Base-by-base conservation (phyloP, 2,329 filamentous ascomycete species). In the Aspergillus versicolor region DNA sequence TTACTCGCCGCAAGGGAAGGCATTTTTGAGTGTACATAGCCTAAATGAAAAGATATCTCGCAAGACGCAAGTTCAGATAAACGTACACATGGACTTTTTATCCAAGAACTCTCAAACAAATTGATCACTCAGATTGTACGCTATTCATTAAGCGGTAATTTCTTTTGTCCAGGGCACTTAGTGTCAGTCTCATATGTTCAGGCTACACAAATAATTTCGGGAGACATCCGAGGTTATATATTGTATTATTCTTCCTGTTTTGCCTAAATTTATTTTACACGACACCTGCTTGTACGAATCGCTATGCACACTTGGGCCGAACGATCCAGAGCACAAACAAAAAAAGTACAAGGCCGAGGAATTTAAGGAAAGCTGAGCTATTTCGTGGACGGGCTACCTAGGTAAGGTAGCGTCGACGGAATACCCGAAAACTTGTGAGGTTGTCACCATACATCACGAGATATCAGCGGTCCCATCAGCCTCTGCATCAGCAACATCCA, bases 401-500 rank as follows among this genome's bases (percentile, higher is more conserved):
- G 24, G 24, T 42, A 17, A 24, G 24, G 24, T 42, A 17, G 9
- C n/a, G 27, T 49, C 32, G 50, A 47, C 24, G 27, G 4, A 45
- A 45, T 7, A 41, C 12, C 24, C 9, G 3, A 45, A 21, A 17
- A 6, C 34, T n/a, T 37, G 34, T 15, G 34, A 37, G 15, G 13
- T 15, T 37, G 34, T 7, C 12, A 37, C 34, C 21, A 11, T 11
- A n/a, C 5, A 51, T 50, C 45, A 61, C 11, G 50, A 60, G 37
- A 63, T 51, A 19, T 62, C 49, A 30, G 37, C 44, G 15, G 51
- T 38, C 22, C 47, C 60, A 57, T 65, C 65, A 13, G 56, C 70
- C 59, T 64, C 64, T 7, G 55, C 70, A 61, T 71, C 71, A 9
- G 67, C 66, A 59, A 72, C 50, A 56, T 70, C 66, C 57, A 70